phyloP scores from a whole-genome alignment of 495 filamentous ascomycete genomes.

The Cryomyces minteri region DNA sequence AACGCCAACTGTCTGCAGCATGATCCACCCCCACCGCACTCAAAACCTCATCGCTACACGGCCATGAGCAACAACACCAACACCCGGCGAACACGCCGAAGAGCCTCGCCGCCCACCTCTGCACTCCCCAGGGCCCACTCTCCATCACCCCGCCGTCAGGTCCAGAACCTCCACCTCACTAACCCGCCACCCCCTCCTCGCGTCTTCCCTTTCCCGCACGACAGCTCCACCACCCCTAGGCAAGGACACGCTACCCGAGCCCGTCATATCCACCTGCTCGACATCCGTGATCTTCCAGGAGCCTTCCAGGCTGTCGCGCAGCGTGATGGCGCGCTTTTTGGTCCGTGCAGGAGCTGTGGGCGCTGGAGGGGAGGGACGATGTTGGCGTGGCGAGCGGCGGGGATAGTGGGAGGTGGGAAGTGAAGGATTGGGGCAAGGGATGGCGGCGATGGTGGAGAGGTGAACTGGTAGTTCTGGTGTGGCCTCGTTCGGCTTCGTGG shows the following conservation, averaged over 20 bases:
- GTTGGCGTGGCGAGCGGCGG: conserved; percentile 9
- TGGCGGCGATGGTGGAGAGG: too few species aligned
- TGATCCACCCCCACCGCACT: too few species aligned
- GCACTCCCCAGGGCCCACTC: background rate
- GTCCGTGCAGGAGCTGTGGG: background rate
- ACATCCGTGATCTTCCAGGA: conserved; percentile 14
- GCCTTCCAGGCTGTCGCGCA: conserved; percentile 17
- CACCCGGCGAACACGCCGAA: background rate
- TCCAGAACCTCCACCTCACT: conserved; percentile 11
- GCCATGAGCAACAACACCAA: too few species aligned
- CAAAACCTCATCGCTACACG: too few species aligned
- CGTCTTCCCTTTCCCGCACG: background rate
- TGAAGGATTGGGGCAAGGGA: background rate
- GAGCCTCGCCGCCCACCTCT: background rate
- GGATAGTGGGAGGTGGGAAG: background rate
- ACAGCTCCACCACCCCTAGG: background rate
- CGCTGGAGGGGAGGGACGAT: background rate
- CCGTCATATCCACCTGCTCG: conserved; percentile 15
- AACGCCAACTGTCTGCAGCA: too few species aligned
- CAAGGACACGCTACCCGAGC: background rate
- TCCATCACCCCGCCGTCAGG: conserved; percentile 3
- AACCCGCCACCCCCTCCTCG: conserved; percentile 2
- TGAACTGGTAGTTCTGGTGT: too few species aligned
- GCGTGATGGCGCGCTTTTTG: conserved; percentile 13
- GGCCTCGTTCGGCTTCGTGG: too few species aligned